Base-by-base conservation (phyloP, 164 flowering plant species). In the Vitis labrusca region DNA sequence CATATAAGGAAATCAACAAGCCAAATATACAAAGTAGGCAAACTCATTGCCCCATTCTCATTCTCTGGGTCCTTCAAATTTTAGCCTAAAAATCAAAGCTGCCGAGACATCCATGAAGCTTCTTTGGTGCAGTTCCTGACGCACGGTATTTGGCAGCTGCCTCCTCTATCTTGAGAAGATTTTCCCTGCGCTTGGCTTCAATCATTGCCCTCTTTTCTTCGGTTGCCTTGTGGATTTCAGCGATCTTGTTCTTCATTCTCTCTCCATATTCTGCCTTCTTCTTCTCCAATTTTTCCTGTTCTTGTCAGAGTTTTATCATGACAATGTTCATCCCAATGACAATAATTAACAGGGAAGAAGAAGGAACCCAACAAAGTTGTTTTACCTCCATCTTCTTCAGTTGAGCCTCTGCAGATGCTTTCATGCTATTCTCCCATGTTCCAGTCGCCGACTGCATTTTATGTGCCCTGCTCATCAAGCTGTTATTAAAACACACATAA, bases 381-480 rank as follows among this genome's bases (percentile, higher is more conserved):
- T 17, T 51, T 78, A 88, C 92, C 89, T 86, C 92, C 4, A 82
- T 75, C 78, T 78, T 79, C 61, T 73, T 86, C 23, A 88, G 79
- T 50, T 85, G 63, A 10, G 86, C 86, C 15, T 88, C 89, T 4
- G 81, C 57, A n/a, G 57, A 11, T 27, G 89, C 89, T 74, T 71
- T 85, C 76, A 80, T 80, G 79, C 73, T 79, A 68, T 81, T 84
- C 64, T 88, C 90, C 90, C 90, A 83, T 12, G 86, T 62, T 3
- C 52, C 84, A 49, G 83, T 65, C 0, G 68, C 72, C 52, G 86
- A 79, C 10, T 77, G 19, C 65, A 74, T 82, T 66, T 83, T 86
- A 14, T 83, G 76, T 10, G 89, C 85, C 74, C 92, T 88, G 79
- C 17, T 58, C 55, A 57, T 63, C 30, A 16, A 12, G 12, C 16